phyloP scores from a whole-genome alignment of 192 early-diverging fungal genomes.

The Coemansia guatemalensis region DNA sequence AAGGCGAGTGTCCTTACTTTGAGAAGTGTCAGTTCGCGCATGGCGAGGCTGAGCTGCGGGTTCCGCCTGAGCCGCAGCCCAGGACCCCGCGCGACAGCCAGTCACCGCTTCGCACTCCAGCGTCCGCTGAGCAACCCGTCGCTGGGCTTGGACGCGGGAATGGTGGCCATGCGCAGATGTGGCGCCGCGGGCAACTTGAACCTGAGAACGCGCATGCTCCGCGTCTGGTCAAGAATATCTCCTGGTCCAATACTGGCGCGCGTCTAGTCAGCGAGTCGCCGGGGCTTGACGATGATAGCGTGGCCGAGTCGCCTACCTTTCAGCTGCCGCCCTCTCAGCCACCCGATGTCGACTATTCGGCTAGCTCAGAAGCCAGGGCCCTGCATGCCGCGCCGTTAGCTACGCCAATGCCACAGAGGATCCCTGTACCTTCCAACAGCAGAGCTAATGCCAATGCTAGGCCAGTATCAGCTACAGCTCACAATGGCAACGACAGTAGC shows the following conservation, averaged over 20 bases:
- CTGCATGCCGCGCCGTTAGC: slow-evolving; percentile 34
- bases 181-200: slow-evolving; percentile 20
- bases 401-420: slow-evolving; percentile 39
- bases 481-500: neutral
- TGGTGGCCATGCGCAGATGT: slow-evolving; percentile 16
- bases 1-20: slow-evolving; percentile 80
- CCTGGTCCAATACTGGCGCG: slow-evolving; percentile 35
- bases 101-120: slow-evolving; percentile 8
- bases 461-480: neutral
- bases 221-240: slow-evolving; percentile 25
- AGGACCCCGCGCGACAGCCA: slow-evolving; percentile 27
- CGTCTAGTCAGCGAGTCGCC: slow-evolving; percentile 18
- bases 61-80: slow-evolving; percentile 34
- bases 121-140: slow-evolving; percentile 10
- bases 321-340: neutral
- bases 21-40: slow-evolving; percentile 84
- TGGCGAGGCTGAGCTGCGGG: slow-evolving; percentile 47
- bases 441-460: slow-evolving; percentile 12
- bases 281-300: slow-evolving; percentile 29
- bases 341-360: neutral
- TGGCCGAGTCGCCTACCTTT: slow-evolving; percentile 19
- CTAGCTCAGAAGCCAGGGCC: slow-evolving; percentile 11
- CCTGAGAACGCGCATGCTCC: slow-evolving; percentile 27
- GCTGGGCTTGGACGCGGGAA: slow-evolving; percentile 10
- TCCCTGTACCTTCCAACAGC: slow-evolving; percentile 18